Evolutionary conservation across 2,329 filamentous ascomycete species (phyloP).

Genomic region (Lojkania enalia): DNA sequence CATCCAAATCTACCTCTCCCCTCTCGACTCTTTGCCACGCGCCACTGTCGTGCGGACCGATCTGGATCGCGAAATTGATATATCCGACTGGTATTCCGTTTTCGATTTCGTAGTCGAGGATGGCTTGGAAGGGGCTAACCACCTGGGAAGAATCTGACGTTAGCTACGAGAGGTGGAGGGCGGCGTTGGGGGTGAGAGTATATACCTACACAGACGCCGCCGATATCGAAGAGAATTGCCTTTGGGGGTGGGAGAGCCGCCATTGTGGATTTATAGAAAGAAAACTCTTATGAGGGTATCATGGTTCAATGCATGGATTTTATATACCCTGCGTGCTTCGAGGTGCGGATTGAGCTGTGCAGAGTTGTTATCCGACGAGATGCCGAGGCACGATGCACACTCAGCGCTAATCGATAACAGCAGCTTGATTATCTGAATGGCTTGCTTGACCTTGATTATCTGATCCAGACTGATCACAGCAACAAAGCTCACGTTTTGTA

Average conservation of each 20-base stretch:
- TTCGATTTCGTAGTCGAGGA: slow-evolving; percentile 82
- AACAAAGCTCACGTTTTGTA: too few relatives aligned
- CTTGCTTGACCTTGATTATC: too few relatives aligned
- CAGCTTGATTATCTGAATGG: too few relatives aligned
- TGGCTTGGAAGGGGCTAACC: slow-evolving; percentile 87
- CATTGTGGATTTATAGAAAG: slow-evolving; percentile 8
- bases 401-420: too few relatives aligned
- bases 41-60: slow-evolving; percentile 70
- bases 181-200: slow-evolving; percentile 1
- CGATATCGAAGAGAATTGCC: slow-evolving; percentile 83
- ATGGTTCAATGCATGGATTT: not conserved
- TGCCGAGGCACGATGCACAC: slow-evolving; percentile 9
- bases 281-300: slow-evolving; percentile 8
- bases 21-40: slow-evolving; percentile 89
- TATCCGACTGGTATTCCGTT: slow-evolving; percentile 81
- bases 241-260: slow-evolving; percentile 18
- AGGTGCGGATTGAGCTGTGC: not conserved
- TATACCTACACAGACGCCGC: slow-evolving; percentile 86
- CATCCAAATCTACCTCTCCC: slow-evolving; percentile 76
- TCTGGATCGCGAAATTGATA: slow-evolving; percentile 88
- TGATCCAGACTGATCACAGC: too few relatives aligned
- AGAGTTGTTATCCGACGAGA: slow-evolving; percentile 6
- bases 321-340: not conserved
- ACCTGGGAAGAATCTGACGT: slow-evolving; percentile 59
- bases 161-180: slow-evolving; percentile 12